Evolutionary conservation across 208 protist genomes (phyloP).

Genomic region (Crithidia bombi): DNA sequence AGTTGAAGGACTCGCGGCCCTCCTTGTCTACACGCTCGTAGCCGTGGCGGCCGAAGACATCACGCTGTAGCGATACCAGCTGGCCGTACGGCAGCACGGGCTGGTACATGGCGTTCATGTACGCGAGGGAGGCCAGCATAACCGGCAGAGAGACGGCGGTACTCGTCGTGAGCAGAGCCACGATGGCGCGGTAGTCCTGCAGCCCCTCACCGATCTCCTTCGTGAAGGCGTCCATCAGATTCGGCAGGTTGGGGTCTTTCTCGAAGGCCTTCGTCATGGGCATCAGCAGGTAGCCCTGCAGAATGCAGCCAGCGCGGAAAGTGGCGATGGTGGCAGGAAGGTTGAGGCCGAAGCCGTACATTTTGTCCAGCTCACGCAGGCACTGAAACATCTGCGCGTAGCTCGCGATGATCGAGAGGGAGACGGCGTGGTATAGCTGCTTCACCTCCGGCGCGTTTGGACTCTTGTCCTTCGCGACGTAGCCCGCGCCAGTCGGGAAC

Average conservation of each 20-base stretch:
- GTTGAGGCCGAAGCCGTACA: slow-evolving; percentile 87
- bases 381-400: slow-evolving; percentile 95
- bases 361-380: slow-evolving; percentile 89
- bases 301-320: slow-evolving; percentile 92
- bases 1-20: slow-evolving; percentile 77
- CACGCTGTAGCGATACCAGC: slow-evolving; percentile 91
- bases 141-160: slow-evolving; percentile 78
- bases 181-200: slow-evolving; percentile 66
- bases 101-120: slow-evolving; percentile 89
- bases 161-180: slow-evolving; percentile 52
- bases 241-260: slow-evolving; percentile 82
- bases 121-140: slow-evolving; percentile 72
- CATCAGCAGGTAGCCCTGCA: slow-evolving; percentile 85
- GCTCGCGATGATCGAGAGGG: slow-evolving; percentile 84
- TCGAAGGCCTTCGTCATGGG: slow-evolving; percentile 92
- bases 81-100: slow-evolving; percentile 81
- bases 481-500: slow-evolving; percentile 28
- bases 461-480: slow-evolving; percentile 49
- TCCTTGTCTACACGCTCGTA: slow-evolving; percentile 89
- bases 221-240: slow-evolving; percentile 87
- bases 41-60: slow-evolving; percentile 91
- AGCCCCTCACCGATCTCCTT: slow-evolving; percentile 80
- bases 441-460: slow-evolving; percentile 59
- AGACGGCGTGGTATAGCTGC: slow-evolving; percentile 81
- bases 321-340: slow-evolving; percentile 90